Percentiles rank a stretch among this genome's conserved stretches.
These are phyloP conservation scores for Cryomyces minteri DNA, from an alignment of 495 filamentous ascomycete genomes.

Conservation along the genomic window DNA sequence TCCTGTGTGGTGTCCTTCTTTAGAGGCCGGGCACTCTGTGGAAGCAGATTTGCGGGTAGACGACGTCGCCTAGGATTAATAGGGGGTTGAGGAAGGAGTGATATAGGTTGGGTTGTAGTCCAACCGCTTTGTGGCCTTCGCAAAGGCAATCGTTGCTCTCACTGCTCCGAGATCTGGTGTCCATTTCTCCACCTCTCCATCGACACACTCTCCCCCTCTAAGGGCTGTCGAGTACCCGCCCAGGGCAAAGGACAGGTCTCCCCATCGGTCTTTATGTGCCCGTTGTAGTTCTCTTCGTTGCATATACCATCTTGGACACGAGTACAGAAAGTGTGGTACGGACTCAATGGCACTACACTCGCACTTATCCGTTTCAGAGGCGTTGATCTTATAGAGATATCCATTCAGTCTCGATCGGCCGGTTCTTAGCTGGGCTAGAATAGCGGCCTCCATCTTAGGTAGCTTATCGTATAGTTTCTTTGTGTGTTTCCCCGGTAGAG, in stretches of 20 bases:
- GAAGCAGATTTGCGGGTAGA: too few relatives aligned
- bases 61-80: too few relatives aligned
- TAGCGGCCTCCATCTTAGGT: background rate
- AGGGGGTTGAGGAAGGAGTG: too few relatives aligned
- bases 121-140: background rate
- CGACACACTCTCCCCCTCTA: background rate
- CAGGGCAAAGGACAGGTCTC: background rate
- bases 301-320: background rate
- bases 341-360: background rate
- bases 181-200: background rate
- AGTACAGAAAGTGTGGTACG: background rate
- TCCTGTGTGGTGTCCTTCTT: too few relatives aligned
- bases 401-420: constrained; percentile 21
- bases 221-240: background rate
- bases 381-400: constrained; percentile 17
- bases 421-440: constrained; percentile 5
- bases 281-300: background rate
- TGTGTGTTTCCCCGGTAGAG: background rate
- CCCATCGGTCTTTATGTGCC: background rate
- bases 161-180: background rate
- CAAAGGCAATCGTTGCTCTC: background rate
- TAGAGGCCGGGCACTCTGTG: too few relatives aligned
- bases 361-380: background rate
- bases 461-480: background rate
- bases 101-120: background rate